Percentiles rank a stretch among this genome's conserved stretches.
These are phyloP conservation scores for Chalciporus pseudorubinellus DNA, from an alignment of 768 basidiomycete genomes.

Conservation along the genomic window DNA sequence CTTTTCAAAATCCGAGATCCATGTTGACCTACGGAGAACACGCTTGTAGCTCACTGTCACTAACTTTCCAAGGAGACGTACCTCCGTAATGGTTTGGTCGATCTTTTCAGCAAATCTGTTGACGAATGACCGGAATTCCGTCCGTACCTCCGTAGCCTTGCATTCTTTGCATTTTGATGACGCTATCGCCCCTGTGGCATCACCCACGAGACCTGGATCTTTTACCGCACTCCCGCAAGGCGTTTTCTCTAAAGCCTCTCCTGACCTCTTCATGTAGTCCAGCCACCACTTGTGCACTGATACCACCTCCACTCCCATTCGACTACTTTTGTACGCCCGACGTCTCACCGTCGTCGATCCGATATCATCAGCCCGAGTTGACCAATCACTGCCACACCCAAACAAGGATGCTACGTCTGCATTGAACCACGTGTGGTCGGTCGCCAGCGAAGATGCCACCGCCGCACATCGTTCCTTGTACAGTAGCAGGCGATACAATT, in stretches of 20 bases:
- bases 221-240: conserved; percentile 1
- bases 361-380: neutral
- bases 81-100: conserved; percentile 7
- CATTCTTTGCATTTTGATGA: conserved; percentile 6
- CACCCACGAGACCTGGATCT: neutral
- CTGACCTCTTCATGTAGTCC: conserved; percentile 14
- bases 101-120: conserved; percentile 6
- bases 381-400: neutral
- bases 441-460: neutral
- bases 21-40: conserved; percentile 8
- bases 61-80: neutral
- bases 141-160: neutral
- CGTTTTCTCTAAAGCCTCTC: neutral
- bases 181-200: neutral
- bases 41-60: neutral
- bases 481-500: conserved; percentile 3
- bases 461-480: conserved; percentile 8
- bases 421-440: conserved; percentile 11
- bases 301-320: neutral
- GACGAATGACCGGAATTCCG: conserved; percentile 13
- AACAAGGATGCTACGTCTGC: neutral
- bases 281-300: conserved; percentile 14
- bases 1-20: conserved; percentile 3
- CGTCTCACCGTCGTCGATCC: neutral
- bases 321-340: neutral